Conservation (phyloP, 352 stramenopile species). For the Globisporangium camurandrum region DNA sequence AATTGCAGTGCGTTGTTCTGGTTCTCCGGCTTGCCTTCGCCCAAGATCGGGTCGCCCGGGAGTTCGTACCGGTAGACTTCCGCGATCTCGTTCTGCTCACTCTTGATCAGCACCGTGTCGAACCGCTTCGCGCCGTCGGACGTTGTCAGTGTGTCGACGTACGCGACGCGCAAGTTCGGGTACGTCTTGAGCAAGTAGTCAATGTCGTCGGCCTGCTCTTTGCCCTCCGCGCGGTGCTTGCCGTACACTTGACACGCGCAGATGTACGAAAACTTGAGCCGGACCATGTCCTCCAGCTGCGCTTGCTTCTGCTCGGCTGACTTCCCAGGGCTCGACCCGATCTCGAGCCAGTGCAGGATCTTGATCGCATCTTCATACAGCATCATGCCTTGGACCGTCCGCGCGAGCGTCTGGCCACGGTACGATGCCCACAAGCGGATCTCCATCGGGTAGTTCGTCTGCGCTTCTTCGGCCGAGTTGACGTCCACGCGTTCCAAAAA, state of each 20-base stretch:
- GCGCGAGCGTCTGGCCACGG: constrained; percentile 68
- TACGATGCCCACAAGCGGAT: constrained; percentile 80
- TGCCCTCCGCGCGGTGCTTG: constrained; percentile 59
- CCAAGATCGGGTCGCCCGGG: constrained; percentile 74
- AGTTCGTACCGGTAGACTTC: constrained; percentile 80
- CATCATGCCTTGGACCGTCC: constrained; percentile 83
- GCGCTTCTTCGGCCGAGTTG: constrained; percentile 57
- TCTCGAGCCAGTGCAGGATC: constrained; percentile 81
- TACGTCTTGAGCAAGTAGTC: constrained; percentile 76
- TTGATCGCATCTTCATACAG: constrained; percentile 85
- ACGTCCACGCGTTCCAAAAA: constrained; percentile 80
- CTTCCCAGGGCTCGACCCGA: constrained; percentile 60
- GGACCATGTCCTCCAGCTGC: constrained; percentile 79
- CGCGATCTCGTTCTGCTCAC: constrained; percentile 57
- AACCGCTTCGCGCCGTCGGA: constrained; percentile 35
- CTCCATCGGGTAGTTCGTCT: constrained; percentile 62
- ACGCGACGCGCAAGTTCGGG: constrained; percentile 78
- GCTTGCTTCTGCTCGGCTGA: constrained; percentile 67
- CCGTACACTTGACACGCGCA: constrained; percentile 81
- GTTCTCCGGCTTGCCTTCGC: constrained; percentile 81
- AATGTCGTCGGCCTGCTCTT: constrained; percentile 70
- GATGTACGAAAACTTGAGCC: constrained; percentile 84
- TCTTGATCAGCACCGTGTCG: constrained; percentile 76
- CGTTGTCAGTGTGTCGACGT: constrained; percentile 61
- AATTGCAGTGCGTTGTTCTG: constrained; percentile 80